A percentile compares a stretch with the other conserved stretches of the same genome.
Evolutionary conservation across 805 yeast species (phyloP).

Genomic region (Schizosaccharomyces octosporus): DNA sequence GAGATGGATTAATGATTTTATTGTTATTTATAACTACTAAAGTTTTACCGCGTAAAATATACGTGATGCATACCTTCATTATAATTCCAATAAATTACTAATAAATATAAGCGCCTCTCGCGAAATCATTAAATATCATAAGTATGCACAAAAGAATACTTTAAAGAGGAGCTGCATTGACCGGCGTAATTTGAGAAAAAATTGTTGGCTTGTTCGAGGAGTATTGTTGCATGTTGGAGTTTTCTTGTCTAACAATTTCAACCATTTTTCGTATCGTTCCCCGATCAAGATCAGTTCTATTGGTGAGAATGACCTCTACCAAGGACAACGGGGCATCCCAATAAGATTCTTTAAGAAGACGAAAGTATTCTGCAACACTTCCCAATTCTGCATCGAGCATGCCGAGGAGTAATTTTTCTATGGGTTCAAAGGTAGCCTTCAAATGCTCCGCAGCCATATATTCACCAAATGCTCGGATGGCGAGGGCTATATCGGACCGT

Average conservation of each 20-base stretch:
- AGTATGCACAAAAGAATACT: no score
- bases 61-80: no score
- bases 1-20: no score
- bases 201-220: not conserved
- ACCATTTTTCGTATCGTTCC: not conserved
- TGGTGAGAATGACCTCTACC: conserved; percentile 34
- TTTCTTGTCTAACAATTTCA: not conserved
- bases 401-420: conserved; percentile 34
- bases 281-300: conserved; percentile 16
- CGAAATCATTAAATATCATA: no score
- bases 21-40: no score
- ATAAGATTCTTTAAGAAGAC: conserved; percentile 39
- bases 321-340: conserved; percentile 58
- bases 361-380: conserved; percentile 21
- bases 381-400: conserved; percentile 19
- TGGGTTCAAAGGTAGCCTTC: conserved; percentile 27
- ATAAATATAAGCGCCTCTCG: no score
- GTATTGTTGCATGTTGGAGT: not conserved
- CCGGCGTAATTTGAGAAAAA: not conserved
- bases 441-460: conserved; percentile 18
- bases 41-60: no score
- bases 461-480: conserved; percentile 29
- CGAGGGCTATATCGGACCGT: conserved; percentile 33
- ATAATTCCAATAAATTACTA: no score
- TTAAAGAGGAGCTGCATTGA: not conserved